Conservation (phyloP, 1,284 basidiomycete genomes). For the Ganoderma boninense region DNA sequence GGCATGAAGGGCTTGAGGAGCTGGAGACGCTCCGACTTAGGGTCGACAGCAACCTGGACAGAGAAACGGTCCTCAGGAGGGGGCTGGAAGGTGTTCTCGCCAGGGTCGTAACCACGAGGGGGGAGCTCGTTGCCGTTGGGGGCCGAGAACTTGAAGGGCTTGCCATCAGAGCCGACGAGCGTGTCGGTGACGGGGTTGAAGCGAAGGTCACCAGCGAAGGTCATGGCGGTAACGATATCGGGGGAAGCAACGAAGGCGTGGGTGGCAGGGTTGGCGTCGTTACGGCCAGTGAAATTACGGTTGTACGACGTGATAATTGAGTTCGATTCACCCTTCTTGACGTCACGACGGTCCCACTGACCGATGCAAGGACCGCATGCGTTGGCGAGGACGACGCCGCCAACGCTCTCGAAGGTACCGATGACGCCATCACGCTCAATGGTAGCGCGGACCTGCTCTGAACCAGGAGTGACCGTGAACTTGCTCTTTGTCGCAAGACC, state of each 20-base stretch:
- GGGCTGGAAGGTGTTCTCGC: conserved; percentile 96
- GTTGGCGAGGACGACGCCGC: conserved; percentile 96
- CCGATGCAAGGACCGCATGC: conserved; percentile 99
- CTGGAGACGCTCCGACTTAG: conserved; percentile 95
- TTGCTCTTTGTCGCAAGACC: conserved; percentile 92
- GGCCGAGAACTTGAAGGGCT: conserved; percentile 96
- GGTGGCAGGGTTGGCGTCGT: conserved; percentile 99
- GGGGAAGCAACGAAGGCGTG: conserved; percentile 99
- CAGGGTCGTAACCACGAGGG: conserved; percentile 94
- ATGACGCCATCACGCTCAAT: conserved; percentile 97
- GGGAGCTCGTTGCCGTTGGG: conserved; percentile 94
- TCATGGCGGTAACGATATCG: conserved; percentile 97
- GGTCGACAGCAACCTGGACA: conserved; percentile 89
- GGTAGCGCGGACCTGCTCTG: conserved; percentile 97
- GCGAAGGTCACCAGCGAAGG: conserved; percentile 92
- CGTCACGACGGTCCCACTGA: conserved; percentile 97
- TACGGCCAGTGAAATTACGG: conserved; percentile 99
- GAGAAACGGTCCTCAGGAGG: conserved; percentile 88
- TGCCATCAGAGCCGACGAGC: conserved; percentile 91
- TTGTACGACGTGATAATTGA: conserved; percentile 99
- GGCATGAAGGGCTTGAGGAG: conserved; percentile 90
- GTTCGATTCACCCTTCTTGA: conserved; percentile 97
- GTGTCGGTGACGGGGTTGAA: conserved; percentile 98
- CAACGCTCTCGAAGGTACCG: conserved; percentile 84
- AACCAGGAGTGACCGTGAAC: conserved; percentile 98